Evolutionary conservation across 345 rosid genomes (phyloP), one percentile per base, ranked within the genome.

Genomic region (Eucalyptus albens): DNA sequence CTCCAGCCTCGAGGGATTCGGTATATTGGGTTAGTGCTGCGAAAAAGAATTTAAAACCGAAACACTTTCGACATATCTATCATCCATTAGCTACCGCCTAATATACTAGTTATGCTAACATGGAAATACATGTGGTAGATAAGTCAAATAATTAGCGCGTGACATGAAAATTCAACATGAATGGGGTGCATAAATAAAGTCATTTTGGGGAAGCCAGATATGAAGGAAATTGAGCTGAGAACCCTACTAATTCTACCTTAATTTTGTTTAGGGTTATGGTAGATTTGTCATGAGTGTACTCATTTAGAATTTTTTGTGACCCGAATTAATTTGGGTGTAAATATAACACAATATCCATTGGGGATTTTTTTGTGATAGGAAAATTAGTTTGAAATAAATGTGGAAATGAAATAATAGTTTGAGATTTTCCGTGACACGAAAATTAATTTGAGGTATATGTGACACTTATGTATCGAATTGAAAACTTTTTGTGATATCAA

Each of bases 101-200:
- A 24, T 56, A 24, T 10, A 56, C 62, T 24, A 22, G 29, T 9
- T 2, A 9, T 60, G 31, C 16, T 27, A 13, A 60, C 33, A 0
- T 26, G 69, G 7, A 65, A 15, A 15, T 8, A 62, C 33, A 15
- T 0, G 72, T 65, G 11, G 33, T 0, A 4, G 11, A 65, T 7
- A n/a, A 65, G 19, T 14, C 5, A n/a, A 15, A 15, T n/a, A 8
- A 29, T 4, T 7, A n/a, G n/a, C 0, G 1, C 1, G 1, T n/a
- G 72, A 7, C 10, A 0, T n/a, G 72, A 15, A 29, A 29, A 13
- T 29, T 62, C 33, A 27, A 62, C 67, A 26, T 60, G 15, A 26
- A 12, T 12, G 15, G 16, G 33, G 69, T 27, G 31, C 69, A 27
- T 60, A n/a, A n/a, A 65, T 2, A 5, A 62, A 1, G 9, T 26